Conservation (phyloP, 2,329 filamentous ascomycete genomes). For the Alternaria ventricosa region DNA sequence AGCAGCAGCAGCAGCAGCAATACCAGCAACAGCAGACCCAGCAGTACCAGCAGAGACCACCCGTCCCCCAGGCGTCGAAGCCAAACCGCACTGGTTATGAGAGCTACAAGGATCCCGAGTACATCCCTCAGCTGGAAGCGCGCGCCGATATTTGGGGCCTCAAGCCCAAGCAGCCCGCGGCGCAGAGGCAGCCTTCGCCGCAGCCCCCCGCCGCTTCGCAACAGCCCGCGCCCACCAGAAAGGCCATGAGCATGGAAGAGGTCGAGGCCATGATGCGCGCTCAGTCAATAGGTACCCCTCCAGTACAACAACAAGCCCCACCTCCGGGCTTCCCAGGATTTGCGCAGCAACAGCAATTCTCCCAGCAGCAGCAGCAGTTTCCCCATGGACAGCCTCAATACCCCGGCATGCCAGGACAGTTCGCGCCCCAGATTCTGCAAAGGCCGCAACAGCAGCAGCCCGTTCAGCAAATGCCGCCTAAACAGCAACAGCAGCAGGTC, state of each 20-base stretch:
- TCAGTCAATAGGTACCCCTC: slow-evolving; percentile 59
- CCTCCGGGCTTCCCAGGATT: slow-evolving; percentile 22
- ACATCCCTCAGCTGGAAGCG: slow-evolving; percentile 87
- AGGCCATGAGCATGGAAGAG: slow-evolving; percentile 95
- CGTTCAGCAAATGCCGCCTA: slow-evolving; percentile 22
- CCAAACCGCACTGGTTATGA: slow-evolving; percentile 86
- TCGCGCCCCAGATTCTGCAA: slow-evolving; percentile 58
- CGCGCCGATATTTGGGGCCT: slow-evolving; percentile 93
- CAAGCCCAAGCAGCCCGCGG: slow-evolving; percentile 63
- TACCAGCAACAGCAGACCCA: slow-evolving; percentile 5
- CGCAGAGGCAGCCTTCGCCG: slow-evolving; percentile 38
- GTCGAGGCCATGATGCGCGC: slow-evolving; percentile 91
- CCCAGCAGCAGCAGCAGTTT: slow-evolving; percentile 19
- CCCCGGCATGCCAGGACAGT: slow-evolving; percentile 50
- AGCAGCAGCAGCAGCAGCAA: slow-evolving; percentile 35
- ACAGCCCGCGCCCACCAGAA: slow-evolving; percentile 57
- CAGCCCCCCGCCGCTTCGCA: slow-evolving; percentile 24
- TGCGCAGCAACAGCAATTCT: slow-evolving; percentile 23
- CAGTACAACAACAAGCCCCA: slow-evolving; percentile 43
- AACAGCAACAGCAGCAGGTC: slow-evolving; percentile 50
- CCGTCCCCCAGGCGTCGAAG: slow-evolving; percentile 57
- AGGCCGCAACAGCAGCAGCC: slow-evolving; percentile 52
- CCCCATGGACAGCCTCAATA: slow-evolving; percentile 38
- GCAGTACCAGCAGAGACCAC: slow-evolving; percentile 45
- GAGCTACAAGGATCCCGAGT: slow-evolving; percentile 83